Conservation (phyloP, 805 yeast genomes). For the Wickerhamomyces ciferrii region DNA sequence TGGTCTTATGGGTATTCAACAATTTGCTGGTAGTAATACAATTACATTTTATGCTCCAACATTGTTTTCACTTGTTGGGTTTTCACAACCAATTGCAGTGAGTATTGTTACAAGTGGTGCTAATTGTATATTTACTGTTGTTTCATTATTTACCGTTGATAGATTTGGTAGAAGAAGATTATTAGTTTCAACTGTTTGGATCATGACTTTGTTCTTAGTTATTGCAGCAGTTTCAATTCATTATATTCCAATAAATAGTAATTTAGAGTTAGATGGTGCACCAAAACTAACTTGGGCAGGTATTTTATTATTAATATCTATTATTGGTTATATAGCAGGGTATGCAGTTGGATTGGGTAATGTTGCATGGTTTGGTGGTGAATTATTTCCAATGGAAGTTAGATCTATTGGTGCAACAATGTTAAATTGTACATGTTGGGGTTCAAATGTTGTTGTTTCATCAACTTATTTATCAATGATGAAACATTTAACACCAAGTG, state of each 20-base stretch:
- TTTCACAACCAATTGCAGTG: constrained; percentile 48
- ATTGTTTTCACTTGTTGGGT: constrained; percentile 46
- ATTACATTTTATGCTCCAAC: constrained; percentile 60
- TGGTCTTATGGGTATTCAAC: constrained; percentile 51
- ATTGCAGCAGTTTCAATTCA: constrained; percentile 26
- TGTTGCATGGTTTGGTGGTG: constrained; percentile 41
- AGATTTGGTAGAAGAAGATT: constrained; percentile 40
- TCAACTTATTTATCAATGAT: constrained; percentile 29
- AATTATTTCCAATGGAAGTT: constrained; percentile 35
- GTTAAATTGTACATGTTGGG: constrained; percentile 38
- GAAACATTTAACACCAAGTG: constrained; percentile 22
- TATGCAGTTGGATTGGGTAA: constrained; percentile 40
- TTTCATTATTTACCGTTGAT: constrained; percentile 46
- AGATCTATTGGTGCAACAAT: constrained; percentile 37
- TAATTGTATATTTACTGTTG: constrained; percentile 49
- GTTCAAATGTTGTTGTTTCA: constrained; percentile 31
- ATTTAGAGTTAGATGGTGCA: not conserved
- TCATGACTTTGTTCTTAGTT: constrained; percentile 31
- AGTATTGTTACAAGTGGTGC: constrained; percentile 50
- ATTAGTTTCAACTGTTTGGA: constrained; percentile 36
- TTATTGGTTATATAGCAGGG: constrained; percentile 32
- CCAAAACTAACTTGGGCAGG: constrained; percentile 3
- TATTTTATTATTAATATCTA: constrained; percentile 22
- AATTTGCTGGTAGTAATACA: constrained; percentile 57
- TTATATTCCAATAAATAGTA: constrained; percentile 1